A percentile compares a stretch with the other conserved stretches of the same genome.
phyloP scores from a whole-genome alignment of 225 moss, liverwort and hornwort genomes.

The Rhytidiadelphus loreus region DNA sequence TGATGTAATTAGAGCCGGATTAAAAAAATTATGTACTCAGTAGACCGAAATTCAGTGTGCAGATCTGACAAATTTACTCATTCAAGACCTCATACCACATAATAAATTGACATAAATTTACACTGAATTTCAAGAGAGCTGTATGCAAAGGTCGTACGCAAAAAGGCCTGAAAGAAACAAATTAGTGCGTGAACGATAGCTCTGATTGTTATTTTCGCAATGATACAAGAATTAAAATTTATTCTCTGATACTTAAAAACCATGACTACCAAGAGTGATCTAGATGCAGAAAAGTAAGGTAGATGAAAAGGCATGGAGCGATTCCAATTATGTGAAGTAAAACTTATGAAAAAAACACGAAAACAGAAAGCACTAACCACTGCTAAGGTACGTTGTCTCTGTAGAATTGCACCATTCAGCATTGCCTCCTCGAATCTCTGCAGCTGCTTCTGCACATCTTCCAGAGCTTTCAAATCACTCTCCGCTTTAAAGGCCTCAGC shows the following conservation, averaged over 20 bases:
- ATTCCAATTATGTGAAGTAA: neutral
- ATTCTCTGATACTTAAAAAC: neutral
- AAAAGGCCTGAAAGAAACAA: neutral
- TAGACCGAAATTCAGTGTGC: neutral
- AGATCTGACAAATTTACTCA: neutral
- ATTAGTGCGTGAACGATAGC: neutral
- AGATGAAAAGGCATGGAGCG: neutral
- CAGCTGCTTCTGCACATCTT: slow-evolving; percentile 70
- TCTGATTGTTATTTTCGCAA: neutral
- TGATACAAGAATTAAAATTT: neutral
- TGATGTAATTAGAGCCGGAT: neutral
- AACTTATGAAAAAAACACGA: neutral
- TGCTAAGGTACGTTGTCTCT: slow-evolving; percentile 52
- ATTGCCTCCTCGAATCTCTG: slow-evolving; percentile 68
- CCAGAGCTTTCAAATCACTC: slow-evolving; percentile 61
- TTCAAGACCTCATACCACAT: neutral
- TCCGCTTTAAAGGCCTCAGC: slow-evolving; percentile 71
- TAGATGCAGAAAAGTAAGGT: neutral
- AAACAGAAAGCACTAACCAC: slow-evolving; percentile 43
- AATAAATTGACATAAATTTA: neutral
- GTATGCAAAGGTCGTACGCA: neutral
- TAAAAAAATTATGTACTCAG: neutral
- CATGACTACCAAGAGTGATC: neutral
- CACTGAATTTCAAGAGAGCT: neutral
- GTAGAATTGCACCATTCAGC: slow-evolving; percentile 63